These are phyloP conservation scores for Trichocladium uniseriatum DNA, from an alignment of 495 filamentous ascomycete species.

Conservation along the genomic window DNA sequence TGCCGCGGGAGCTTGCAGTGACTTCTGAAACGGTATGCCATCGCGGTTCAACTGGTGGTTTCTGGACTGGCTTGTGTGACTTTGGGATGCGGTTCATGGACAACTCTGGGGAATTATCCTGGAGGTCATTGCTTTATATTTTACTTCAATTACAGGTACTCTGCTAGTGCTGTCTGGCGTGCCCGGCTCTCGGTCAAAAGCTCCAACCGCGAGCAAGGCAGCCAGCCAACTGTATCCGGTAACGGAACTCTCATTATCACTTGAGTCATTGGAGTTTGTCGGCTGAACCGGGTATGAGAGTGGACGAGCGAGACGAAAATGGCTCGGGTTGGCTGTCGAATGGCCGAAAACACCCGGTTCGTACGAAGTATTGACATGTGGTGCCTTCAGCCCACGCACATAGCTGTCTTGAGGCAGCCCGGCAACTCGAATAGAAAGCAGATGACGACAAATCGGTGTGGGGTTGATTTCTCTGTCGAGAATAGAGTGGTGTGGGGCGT, in stretches of 20 bases:
- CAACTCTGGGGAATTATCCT: neutral
- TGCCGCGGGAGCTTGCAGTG: neutral
- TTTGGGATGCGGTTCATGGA: too few relatives aligned
- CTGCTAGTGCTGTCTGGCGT: neutral
- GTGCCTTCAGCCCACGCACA: too few relatives aligned
- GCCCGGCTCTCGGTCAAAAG: too few relatives aligned
- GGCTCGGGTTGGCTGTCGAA: neutral
- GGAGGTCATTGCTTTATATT: neutral
- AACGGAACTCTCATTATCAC: neutral
- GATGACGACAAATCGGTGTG: too few relatives aligned
- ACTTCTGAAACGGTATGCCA: neutral
- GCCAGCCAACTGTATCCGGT: neutral
- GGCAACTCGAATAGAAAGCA: too few relatives aligned
- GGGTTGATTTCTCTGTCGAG: too few relatives aligned
- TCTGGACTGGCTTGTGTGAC: neutral
- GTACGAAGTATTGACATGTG: neutral
- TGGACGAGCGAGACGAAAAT: neutral
- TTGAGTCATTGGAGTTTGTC: neutral
- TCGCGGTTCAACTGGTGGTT: neutral
- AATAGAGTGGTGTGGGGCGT: too few relatives aligned
- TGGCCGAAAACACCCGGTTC: neutral
- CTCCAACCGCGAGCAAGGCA: neutral
- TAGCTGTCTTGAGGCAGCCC: too few relatives aligned
- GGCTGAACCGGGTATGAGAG: neutral
- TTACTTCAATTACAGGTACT: neutral